A percentile compares a stretch with the other conserved stretches of the same genome.
phyloP scores from a whole-genome alignment of 177 flowering plant genomes.

The Vitis hybrid region DNA sequence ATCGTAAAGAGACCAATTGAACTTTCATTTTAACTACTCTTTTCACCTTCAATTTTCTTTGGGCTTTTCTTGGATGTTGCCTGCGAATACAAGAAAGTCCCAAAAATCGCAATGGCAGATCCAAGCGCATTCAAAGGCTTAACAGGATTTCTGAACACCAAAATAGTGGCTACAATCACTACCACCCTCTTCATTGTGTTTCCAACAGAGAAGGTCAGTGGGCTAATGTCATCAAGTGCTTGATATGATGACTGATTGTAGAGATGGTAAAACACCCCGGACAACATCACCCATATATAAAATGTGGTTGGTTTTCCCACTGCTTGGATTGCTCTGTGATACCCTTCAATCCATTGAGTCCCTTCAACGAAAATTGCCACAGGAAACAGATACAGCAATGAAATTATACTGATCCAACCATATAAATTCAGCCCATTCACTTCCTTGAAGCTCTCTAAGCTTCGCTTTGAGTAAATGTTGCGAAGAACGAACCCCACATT shows the following conservation, averaged over 20 bases:
- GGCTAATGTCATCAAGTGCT: constrained; percentile 89
- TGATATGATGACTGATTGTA: constrained; percentile 89
- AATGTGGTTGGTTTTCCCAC: constrained; percentile 60
- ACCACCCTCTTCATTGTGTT: constrained; percentile 97
- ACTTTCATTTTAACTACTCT: constrained; percentile 31
- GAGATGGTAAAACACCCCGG: constrained; percentile 84
- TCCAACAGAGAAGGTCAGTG: constrained; percentile 85
- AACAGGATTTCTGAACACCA: constrained; percentile 89
- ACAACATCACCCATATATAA: constrained; percentile 72
- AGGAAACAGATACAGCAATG: constrained; percentile 70
- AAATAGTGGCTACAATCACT: constrained; percentile 69
- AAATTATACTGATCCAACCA: constrained; percentile 79
- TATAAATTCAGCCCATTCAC: constrained; percentile 85
- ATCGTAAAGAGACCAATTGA: not conserved
- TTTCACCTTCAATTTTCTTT: constrained; percentile 52
- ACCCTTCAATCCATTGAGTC: constrained; percentile 81
- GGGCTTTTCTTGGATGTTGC: constrained; percentile 45
- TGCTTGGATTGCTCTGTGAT: constrained; percentile 52
- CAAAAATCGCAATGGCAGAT: constrained; percentile 83
- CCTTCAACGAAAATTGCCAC: constrained; percentile 86
- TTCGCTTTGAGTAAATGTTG: constrained; percentile 78
- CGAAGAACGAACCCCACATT: constrained; percentile 89
- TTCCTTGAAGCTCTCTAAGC: constrained; percentile 76
- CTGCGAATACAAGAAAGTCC: constrained; percentile 93
- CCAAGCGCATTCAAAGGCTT: constrained; percentile 85